phyloP scores from a whole-genome alignment of 352 stramenopile genomes.

The Phytophthora syringae region DNA sequence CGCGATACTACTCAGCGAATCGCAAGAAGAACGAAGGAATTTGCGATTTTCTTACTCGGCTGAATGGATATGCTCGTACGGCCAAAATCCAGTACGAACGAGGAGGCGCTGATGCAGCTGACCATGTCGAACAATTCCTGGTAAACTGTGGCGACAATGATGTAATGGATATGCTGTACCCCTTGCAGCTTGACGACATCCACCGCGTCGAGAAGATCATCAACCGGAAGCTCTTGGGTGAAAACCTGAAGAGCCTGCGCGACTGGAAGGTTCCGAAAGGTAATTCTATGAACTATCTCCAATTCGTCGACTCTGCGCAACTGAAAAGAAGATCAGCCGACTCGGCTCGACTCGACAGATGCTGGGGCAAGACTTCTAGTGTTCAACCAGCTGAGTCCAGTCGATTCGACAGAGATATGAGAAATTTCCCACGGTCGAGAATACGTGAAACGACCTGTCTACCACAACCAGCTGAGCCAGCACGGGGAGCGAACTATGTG shows the following conservation, averaged over 20 bases:
- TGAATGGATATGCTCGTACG: constrained; percentile 29
- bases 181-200: background rate
- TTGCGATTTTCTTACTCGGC: background rate
- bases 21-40: background rate
- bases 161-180: background rate
- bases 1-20: background rate
- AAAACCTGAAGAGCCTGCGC: background rate
- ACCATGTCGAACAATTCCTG: constrained; percentile 4
- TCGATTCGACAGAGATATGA: no score
- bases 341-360: no score
- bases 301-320: no score
- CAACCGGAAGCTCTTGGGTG: background rate
- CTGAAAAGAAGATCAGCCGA: no score
- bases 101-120: background rate
- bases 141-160: background rate
- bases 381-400: no score
- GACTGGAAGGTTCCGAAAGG: no score
- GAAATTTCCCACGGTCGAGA: no score
- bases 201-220: background rate
- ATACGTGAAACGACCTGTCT: no score
- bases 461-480: no score
- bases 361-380: no score
- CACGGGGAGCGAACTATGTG: no score
- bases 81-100: constrained; percentile 6
- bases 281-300: no score